Evolutionary conservation across 2,329 filamentous ascomycete genomes (phyloP).

Genomic region (Stenocarpella maydis): DNA sequence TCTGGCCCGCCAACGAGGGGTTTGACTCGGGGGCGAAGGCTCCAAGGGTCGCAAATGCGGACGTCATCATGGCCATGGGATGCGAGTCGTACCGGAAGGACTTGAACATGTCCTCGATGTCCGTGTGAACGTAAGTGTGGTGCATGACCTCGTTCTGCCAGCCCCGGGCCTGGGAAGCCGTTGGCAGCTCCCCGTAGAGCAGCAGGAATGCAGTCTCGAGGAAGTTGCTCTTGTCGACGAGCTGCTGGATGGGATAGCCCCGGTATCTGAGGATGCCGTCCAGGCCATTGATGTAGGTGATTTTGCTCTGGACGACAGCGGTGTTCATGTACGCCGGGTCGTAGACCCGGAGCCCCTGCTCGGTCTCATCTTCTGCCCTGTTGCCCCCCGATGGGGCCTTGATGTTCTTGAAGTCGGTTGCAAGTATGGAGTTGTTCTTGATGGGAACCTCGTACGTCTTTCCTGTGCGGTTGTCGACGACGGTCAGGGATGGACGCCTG

Average conservation of each 20-base stretch:
- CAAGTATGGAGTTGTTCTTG: constrained; percentile 56
- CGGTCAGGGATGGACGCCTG: constrained; percentile 49
- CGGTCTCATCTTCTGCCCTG: constrained; percentile 55
- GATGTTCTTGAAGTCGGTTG: constrained; percentile 62
- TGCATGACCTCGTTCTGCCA: constrained; percentile 60
- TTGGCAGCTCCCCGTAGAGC: constrained; percentile 60
- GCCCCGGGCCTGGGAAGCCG: constrained; percentile 47
- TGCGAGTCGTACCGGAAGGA: constrained; percentile 61
- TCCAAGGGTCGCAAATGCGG: constrained; percentile 57
- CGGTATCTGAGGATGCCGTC: constrained; percentile 61
- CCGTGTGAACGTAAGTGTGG: constrained; percentile 58
- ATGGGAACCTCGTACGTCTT: constrained; percentile 59
- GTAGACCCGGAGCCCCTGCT: constrained; percentile 57
- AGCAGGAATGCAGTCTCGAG: constrained; percentile 59
- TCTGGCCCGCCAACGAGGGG: constrained; percentile 58
- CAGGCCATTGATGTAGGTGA: constrained; percentile 62
- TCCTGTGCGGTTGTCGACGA: constrained; percentile 59
- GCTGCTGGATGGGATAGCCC: constrained; percentile 60
- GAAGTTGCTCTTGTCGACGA: constrained; percentile 58
- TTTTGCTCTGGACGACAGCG: constrained; percentile 56
- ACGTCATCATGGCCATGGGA: constrained; percentile 61
- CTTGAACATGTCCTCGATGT: constrained; percentile 60
- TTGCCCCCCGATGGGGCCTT: constrained; percentile 43
- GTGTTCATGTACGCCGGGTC: constrained; percentile 64
- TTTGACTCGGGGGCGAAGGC: constrained; percentile 60